Conservation (phyloP, 2,329 filamentous ascomycete species). For the Penicillium corylophilum region DNA sequence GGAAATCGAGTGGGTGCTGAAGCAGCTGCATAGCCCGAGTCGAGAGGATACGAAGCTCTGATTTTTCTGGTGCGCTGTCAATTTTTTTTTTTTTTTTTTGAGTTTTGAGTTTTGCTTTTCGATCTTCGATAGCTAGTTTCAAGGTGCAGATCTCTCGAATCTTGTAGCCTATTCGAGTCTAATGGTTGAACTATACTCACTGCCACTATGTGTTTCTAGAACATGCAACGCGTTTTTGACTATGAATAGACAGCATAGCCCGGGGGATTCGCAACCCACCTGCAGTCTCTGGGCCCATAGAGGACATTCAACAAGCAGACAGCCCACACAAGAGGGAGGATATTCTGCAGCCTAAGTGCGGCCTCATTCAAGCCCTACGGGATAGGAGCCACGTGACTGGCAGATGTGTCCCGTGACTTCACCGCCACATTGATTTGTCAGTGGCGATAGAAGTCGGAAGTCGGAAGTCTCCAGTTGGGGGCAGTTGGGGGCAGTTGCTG, state of each 20-base stretch:
- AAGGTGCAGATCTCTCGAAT: background rate
- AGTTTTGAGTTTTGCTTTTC: background rate
- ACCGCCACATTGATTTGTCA: slow-evolving; percentile 8
- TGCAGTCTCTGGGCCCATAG: background rate
- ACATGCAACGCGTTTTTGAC: background rate
- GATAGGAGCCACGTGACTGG: background rate
- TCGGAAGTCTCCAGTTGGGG: too few species aligned
- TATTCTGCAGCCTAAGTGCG: slow-evolving; percentile 4
- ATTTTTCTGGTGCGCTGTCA: background rate
- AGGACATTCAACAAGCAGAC: background rate
- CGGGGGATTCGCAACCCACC: slow-evolving; percentile 3
- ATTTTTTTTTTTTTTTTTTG: background rate
- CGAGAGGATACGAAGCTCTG: slow-evolving; percentile 8
- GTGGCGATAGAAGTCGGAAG: background rate
- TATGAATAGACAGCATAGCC: slow-evolving; percentile 8
- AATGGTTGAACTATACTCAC: background rate
- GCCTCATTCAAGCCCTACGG: background rate
- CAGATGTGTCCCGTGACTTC: background rate
- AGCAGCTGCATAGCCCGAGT: slow-evolving; percentile 3
- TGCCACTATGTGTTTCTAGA: background rate
- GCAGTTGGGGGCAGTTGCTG: too few species aligned
- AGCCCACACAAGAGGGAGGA: background rate
- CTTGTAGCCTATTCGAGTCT: background rate
- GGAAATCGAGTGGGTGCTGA: slow-evolving; percentile 38
- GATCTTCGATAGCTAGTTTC: background rate